A percentile compares a stretch with the other conserved stretches of the same genome.
phyloP scores from a whole-genome alignment of 495 filamentous ascomycete genomes.

The Penicillium angulare region DNA sequence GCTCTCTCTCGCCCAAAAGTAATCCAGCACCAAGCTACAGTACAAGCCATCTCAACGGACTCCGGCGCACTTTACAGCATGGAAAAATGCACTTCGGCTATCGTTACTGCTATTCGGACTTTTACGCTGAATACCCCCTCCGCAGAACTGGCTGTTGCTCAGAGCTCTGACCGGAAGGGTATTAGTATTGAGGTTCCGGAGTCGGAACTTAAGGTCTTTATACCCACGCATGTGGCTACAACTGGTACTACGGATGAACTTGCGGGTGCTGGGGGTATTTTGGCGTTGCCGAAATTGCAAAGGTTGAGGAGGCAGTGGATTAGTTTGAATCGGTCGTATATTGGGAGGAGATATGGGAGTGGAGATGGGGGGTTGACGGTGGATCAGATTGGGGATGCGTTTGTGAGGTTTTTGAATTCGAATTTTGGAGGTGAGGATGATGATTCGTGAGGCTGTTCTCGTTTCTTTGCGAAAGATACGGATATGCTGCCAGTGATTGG shows the following conservation, averaged over 20 bases:
- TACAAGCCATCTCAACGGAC: slow-evolving; percentile 62
- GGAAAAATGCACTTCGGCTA: slow-evolving; percentile 79
- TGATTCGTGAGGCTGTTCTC: too few species aligned
- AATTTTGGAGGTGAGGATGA: slow-evolving; percentile 33
- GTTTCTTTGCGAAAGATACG: too few species aligned
- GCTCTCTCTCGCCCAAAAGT: slow-evolving; percentile 41
- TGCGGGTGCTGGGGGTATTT: slow-evolving; percentile 45
- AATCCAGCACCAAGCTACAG: slow-evolving; percentile 77
- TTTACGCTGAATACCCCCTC: slow-evolving; percentile 47
- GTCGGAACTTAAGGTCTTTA: slow-evolving; percentile 34
- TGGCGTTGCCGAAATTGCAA: slow-evolving; percentile 76
- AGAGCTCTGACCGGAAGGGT: slow-evolving; percentile 26
- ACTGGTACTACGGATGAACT: slow-evolving; percentile 43
- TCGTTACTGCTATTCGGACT: slow-evolving; percentile 71
- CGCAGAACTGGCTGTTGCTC: slow-evolving; percentile 49
- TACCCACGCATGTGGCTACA: slow-evolving; percentile 53
- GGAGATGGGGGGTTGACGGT: slow-evolving; percentile 26
- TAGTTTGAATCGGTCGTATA: slow-evolving; percentile 60
- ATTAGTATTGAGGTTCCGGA: slow-evolving; percentile 43
- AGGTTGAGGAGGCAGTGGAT: slow-evolving; percentile 84
- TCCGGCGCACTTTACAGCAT: slow-evolving; percentile 81
- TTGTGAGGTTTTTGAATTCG: slow-evolving; percentile 49
- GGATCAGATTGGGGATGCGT: slow-evolving; percentile 44
- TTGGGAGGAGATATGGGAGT: slow-evolving; percentile 30
- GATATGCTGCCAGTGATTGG: too few species aligned